Evolutionary conservation across 805 yeast genomes (phyloP).

Genomic region (Candida adriatica): DNA sequence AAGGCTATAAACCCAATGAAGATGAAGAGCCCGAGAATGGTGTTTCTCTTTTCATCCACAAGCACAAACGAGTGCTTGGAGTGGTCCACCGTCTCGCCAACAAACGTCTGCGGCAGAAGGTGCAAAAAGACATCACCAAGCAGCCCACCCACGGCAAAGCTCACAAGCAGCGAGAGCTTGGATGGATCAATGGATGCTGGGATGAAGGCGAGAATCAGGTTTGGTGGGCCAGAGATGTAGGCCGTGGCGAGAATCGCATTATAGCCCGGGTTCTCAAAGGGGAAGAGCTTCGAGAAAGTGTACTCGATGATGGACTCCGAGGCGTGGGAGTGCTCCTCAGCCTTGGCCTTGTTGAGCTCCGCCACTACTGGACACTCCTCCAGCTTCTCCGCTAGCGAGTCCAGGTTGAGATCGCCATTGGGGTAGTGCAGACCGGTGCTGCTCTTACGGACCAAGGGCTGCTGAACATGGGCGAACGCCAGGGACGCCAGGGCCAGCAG

Average conservation of each 20-base stretch:
- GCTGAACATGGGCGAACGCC: conserved; percentile 1
- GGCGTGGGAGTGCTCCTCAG: conserved; percentile 20
- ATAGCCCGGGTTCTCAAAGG: conserved; percentile 47
- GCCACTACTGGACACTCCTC: conserved; percentile 34
- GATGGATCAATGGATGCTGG: conserved; percentile 51
- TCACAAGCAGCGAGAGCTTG: conserved; percentile 45
- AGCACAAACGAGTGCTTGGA: conserved; percentile 36
- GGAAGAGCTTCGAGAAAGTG: conserved; percentile 38
- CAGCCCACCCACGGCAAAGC: conserved; percentile 73
- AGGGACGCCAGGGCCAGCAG: neutral
- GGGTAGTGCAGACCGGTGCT: conserved; percentile 23
- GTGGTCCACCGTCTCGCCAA: conserved; percentile 41
- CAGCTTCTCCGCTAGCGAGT: conserved; percentile 25
- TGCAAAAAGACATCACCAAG: conserved; percentile 72
- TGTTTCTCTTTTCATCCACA: conserved; percentile 44
- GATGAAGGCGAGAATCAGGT: conserved; percentile 44
- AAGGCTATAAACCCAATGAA: conserved; percentile 57
- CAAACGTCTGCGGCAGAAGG: conserved; percentile 60
- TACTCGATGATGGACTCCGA: conserved; percentile 27
- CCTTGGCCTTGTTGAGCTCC: conserved; percentile 29
- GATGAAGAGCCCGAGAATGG: conserved; percentile 45
- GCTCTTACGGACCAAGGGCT: neutral
- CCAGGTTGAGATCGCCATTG: conserved; percentile 38
- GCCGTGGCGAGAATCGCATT: conserved; percentile 61
- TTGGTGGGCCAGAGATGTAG: conserved; percentile 61